Conservation (phyloP, 208 protist species). For the Trypanosoma lewisi region DNA sequence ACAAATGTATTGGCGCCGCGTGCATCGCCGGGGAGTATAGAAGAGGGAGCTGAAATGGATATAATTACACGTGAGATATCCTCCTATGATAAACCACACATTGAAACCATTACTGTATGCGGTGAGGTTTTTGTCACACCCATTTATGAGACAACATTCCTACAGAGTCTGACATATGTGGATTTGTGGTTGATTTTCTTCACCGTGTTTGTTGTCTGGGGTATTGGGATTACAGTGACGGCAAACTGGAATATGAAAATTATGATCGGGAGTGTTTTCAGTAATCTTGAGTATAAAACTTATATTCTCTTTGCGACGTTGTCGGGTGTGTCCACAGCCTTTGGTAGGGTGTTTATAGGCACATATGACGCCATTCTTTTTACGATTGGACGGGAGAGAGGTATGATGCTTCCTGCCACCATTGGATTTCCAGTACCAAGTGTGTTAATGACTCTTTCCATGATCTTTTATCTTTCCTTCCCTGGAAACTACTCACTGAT, state of each 20-base stretch:
- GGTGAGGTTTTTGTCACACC: constrained; percentile 53
- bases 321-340: constrained; percentile 34
- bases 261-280: constrained; percentile 31
- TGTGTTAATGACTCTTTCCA: constrained; percentile 28
- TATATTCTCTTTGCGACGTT: constrained; percentile 55
- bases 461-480: constrained; percentile 47
- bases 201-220: constrained; percentile 51
- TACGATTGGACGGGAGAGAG: neutral
- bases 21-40: neutral
- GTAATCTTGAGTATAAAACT: constrained; percentile 35
- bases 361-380: constrained; percentile 28
- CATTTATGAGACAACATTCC: constrained; percentile 50
- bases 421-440: constrained; percentile 18
- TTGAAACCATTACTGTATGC: constrained; percentile 50
- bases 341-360: constrained; percentile 45
- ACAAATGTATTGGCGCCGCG: neutral
- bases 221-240: constrained; percentile 43
- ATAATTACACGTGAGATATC: constrained; percentile 16
- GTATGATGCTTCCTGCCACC: constrained; percentile 1
- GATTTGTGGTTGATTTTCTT: constrained; percentile 51
- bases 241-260: constrained; percentile 53
- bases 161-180: constrained; percentile 44
- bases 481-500: constrained; percentile 36
- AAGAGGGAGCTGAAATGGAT: neutral
- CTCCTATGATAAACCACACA: constrained; percentile 33